Conservation (phyloP, 1,139 yeast species). For the Meyerozyma guilliermondii region DNA sequence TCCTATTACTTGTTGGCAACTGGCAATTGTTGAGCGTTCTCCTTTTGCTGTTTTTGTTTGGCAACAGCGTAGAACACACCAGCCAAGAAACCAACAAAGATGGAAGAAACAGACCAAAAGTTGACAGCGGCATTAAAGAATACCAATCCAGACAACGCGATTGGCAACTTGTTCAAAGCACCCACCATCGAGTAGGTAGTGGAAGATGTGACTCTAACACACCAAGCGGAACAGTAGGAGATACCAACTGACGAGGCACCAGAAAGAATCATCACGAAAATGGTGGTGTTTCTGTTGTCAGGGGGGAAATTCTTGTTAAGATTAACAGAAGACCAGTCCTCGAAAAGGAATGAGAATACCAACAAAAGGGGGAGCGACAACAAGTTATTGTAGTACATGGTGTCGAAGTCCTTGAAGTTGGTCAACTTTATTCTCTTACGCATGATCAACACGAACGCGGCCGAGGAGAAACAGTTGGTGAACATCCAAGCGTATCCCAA, state of each 20-base stretch:
- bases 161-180: constrained; percentile 95
- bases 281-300: constrained; percentile 59
- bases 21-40: constrained; percentile 41
- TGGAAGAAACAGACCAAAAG: constrained; percentile 86
- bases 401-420: constrained; percentile 95
- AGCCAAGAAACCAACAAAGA: constrained; percentile 86
- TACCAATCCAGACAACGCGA: constrained; percentile 88
- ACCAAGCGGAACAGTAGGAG: constrained; percentile 98
- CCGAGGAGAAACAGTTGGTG: constrained; percentile 87
- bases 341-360: constrained; percentile 67
- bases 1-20: constrained; percentile 14
- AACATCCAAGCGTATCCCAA: constrained; percentile 97
- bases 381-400: constrained; percentile 96
- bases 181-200: constrained; percentile 99
- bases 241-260: constrained; percentile 95
- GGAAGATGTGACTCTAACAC: constrained; percentile 97
- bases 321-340: constrained; percentile 89
- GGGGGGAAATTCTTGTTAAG: constrained; percentile 72
- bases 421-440: constrained; percentile 96
- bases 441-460: constrained; percentile 89
- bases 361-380: constrained; percentile 86
- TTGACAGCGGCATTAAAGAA: constrained; percentile 95
- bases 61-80: constrained; percentile 95
- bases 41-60: constrained; percentile 64
- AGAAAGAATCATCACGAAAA: constrained; percentile 81